Conservation (phyloP, 768 basidiomycete species). For the Chalciporus pseudorubinellus region DNA sequence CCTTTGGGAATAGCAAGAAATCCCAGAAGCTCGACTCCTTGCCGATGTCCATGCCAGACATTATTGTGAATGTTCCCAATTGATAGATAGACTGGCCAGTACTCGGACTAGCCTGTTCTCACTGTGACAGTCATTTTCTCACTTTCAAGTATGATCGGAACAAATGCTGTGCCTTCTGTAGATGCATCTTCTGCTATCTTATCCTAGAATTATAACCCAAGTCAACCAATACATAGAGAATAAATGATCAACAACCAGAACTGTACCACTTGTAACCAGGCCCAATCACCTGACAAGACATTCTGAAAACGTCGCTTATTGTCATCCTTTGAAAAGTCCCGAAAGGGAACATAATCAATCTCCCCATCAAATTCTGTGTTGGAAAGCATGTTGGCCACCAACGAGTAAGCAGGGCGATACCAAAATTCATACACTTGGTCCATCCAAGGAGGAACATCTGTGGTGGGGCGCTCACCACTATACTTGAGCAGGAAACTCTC, state of each 20-base stretch:
- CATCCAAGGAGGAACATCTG: conserved; percentile 21
- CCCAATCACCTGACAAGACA: background rate
- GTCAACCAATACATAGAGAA: background rate
- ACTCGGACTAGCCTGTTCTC: conserved; percentile 8
- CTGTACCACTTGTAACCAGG: background rate
- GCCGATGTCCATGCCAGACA: conserved; percentile 2
- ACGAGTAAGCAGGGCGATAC: conserved; percentile 16
- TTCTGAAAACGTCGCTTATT: background rate
- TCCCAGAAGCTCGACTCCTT: conserved; percentile 9
- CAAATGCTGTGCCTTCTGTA: conserved; percentile 13
- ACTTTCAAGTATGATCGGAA: conserved; percentile 12
- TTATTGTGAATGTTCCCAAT: no score
- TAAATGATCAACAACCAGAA: no score
- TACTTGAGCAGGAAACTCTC: conserved; percentile 30
- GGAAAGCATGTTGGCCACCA: conserved; percentile 16
- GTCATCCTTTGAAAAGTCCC: background rate
- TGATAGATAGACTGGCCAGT: conserved; percentile 14
- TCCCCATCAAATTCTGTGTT: conserved; percentile 24
- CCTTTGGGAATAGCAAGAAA: conserved; percentile 33
- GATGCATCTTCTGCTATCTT: conserved; percentile 15
- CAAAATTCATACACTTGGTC: conserved; percentile 24
- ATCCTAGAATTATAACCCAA: conserved; percentile 27
- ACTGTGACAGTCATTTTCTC: conserved; percentile 15
- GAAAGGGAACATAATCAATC: conserved; percentile 16
- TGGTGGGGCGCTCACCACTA: conserved; percentile 3